Conservation (phyloP, 129 eudicot species). For the Flaveria robusta region DNA sequence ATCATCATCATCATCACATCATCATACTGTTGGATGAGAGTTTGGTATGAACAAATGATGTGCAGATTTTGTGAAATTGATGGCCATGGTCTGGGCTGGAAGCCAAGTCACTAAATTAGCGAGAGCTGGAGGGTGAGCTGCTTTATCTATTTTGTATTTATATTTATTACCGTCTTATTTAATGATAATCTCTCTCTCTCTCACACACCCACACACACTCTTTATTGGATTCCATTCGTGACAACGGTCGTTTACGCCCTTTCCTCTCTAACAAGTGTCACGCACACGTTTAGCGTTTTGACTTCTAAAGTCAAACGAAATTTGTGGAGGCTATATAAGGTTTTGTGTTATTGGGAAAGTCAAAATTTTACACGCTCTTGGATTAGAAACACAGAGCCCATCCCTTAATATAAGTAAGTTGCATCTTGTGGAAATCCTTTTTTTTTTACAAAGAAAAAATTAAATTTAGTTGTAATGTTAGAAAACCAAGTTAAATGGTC, state of each 20-base stretch:
- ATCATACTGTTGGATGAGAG: conserved; percentile 10
- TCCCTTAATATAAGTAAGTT: neutral
- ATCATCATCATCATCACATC: conserved; percentile 3
- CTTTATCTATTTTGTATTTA: conserved; percentile 4
- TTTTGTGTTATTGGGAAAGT: no score
- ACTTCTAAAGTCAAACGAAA: neutral
- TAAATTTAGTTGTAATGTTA: neutral
- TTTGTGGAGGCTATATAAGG: neutral
- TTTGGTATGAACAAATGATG: conserved; percentile 18
- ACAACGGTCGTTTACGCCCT: neutral
- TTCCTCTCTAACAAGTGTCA: neutral
- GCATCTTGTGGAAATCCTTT: neutral
- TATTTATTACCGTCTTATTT: conserved; percentile 10
- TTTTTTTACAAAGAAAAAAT: neutral
- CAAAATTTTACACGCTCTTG: neutral
- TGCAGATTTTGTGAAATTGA: conserved; percentile 84
- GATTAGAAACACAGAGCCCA: neutral
- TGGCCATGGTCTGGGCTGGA: conserved; percentile 99
- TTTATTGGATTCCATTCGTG: neutral
- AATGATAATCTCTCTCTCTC: neutral
- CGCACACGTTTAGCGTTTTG: neutral
- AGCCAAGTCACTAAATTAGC: conserved; percentile 93
- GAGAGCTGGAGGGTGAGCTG: conserved; percentile 89
- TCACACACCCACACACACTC: neutral
- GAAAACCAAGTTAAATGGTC: neutral